Base-by-base conservation (phyloP, 2,329 filamentous ascomycete species). In the Sporothrix inflata region DNA sequence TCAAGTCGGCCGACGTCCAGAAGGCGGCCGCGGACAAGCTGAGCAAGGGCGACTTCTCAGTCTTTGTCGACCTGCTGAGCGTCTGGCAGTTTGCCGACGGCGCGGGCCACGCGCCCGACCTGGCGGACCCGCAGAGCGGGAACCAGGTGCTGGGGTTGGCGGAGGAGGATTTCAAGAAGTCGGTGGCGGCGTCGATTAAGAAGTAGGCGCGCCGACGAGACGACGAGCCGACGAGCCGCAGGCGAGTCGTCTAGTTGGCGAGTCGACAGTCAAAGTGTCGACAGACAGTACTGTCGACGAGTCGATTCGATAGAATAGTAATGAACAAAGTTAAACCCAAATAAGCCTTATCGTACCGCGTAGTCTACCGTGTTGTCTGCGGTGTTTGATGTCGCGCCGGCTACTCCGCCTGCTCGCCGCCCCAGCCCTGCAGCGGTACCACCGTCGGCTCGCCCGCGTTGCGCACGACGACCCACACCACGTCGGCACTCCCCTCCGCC, bases 401-500 rank as follows among this genome's bases (percentile, higher is more conserved):
- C 21, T 65, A 70, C 74, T 78, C 79, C 7, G 80, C 78, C 76
- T 84, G 81, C 49, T 83, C 79, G 11, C 86, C 86, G 72, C 87
- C 87, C 90, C 90, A 93, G 27, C 86, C 88, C 12, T 85, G 84
- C 71, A 92, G 76, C 76, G 90, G 89, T 34, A 89, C 88, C 6
- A 91, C 88, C 1, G 89, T 84, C 0, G 90, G 90, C 71, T 84
- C 83, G 2, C 85, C 78, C 0, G 90, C 91, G 75, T 86, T 89
- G 27, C 90, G 85, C 5, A 89, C 88, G 60, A 93, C 85, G 12
- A 92, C 85, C 88, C 90, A 92, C 49, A 89, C 85, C 1, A 91
- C 88, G 42, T 87, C 85, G 1, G 38, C 51, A 21, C 79, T 55
- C 9, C 21, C 24, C n/a, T 14, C 51, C 0, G 86, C 85, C 51